These are phyloP conservation scores for Ajuga chamaepitys DNA, from an alignment of 257 asterid genomes.

Conservation along the genomic window DNA sequence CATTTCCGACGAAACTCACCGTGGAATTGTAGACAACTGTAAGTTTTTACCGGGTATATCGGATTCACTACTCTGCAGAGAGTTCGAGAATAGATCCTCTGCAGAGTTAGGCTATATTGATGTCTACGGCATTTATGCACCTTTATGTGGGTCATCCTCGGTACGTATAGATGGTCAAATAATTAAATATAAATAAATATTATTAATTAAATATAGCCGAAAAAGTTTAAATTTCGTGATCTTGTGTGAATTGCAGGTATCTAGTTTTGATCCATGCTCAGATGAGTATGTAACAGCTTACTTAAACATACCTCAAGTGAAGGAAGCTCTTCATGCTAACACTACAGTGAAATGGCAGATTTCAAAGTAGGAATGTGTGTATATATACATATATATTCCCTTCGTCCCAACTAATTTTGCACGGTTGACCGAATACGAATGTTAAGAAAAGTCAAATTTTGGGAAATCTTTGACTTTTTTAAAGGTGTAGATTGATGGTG, in stretches of 20 bases:
- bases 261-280: slow-evolving; percentile 55
- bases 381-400: no score
- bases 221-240: neutral
- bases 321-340: slow-evolving; percentile 46
- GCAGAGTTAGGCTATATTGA: slow-evolving; percentile 13
- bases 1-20: slow-evolving; percentile 57
- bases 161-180: no score
- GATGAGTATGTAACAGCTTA: slow-evolving; percentile 24
- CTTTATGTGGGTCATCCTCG: slow-evolving; percentile 27
- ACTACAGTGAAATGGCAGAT: slow-evolving; percentile 25
- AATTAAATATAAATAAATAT: no score
- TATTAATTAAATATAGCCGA: neutral
- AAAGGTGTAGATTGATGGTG: no score
- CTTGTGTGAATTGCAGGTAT: slow-evolving; percentile 21
- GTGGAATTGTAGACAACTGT: slow-evolving; percentile 31
- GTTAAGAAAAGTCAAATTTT: no score
- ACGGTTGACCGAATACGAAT: no score
- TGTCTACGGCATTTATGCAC: slow-evolving; percentile 41
- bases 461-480: no score
- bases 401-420: no score
- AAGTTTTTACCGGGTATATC: slow-evolving; percentile 25
- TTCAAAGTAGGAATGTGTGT: no score
- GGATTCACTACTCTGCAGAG: slow-evolving; percentile 17
- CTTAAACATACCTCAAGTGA: slow-evolving; percentile 41
- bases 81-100: slow-evolving; percentile 8